phyloP scores from a whole-genome alignment of 495 filamentous ascomycete genomes.

The Rostrohypoxylon terebratum region DNA sequence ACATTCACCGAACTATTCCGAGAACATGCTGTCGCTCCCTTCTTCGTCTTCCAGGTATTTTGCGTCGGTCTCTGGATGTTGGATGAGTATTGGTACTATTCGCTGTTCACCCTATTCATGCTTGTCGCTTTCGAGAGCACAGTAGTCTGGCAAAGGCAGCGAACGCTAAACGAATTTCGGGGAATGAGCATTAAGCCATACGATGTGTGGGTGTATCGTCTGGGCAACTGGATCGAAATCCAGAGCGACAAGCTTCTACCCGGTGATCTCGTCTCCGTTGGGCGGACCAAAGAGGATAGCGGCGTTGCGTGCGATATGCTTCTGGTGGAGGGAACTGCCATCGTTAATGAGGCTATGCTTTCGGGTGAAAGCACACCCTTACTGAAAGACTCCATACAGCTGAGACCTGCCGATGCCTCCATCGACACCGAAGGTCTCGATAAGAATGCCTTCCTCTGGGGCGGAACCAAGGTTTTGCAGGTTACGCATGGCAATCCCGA shows the following conservation, averaged over 20 bases:
- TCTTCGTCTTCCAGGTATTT: constrained; percentile 99
- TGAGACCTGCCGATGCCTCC: constrained; percentile 83
- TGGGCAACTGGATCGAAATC: constrained; percentile 87
- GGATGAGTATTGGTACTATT: constrained; percentile 99
- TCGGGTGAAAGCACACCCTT: constrained; percentile 98
- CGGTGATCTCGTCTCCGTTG: constrained; percentile 95
- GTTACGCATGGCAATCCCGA: constrained; percentile 87
- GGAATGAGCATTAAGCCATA: constrained; percentile 99
- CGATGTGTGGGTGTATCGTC: constrained; percentile 87
- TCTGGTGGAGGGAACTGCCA: constrained; percentile 91
- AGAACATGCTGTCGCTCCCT: constrained; percentile 97
- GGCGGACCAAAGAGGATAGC: constrained; percentile 94
- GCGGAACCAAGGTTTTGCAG: constrained; percentile 97
- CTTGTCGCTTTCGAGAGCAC: constrained; percentile 97
- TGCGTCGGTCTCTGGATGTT: constrained; percentile 98
- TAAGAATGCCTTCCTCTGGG: constrained; percentile 96
- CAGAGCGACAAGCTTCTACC: constrained; percentile 94
- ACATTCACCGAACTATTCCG: constrained; percentile 96
- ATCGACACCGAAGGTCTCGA: constrained; percentile 93
- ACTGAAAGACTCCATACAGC: constrained; percentile 94
- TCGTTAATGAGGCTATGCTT: constrained; percentile 99
- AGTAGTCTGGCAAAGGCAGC: constrained; percentile 98
- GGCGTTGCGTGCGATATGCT: constrained; percentile 98
- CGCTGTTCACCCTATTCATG: constrained; percentile 98
- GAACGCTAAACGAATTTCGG: constrained; percentile 96